phyloP scores from a whole-genome alignment of 2,329 filamentous ascomycete species.

The Ceratocystiopsis brevicomis region DNA sequence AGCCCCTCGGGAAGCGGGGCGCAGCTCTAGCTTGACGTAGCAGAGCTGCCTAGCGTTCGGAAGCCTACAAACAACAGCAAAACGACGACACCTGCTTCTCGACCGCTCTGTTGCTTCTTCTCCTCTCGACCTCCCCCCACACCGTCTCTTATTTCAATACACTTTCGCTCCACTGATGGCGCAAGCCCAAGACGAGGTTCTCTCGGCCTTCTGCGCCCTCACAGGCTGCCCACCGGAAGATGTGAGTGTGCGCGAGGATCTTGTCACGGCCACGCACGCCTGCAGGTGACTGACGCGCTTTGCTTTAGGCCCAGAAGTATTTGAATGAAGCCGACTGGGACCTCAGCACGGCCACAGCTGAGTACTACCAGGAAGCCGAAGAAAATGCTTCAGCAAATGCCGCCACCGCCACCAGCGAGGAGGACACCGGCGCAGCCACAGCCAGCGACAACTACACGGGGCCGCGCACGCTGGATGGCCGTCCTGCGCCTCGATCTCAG shows the following conservation, averaged over 20 bases:
- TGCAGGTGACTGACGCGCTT: too few species aligned
- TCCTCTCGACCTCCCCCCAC: too few species aligned
- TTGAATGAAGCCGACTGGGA: slow-evolving; percentile 49
- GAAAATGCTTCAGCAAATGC: slow-evolving; percentile 27
- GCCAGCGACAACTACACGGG: slow-evolving; percentile 28
- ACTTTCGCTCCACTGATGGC: too few species aligned
- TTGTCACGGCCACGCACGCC: too few species aligned
- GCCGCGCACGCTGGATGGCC: slow-evolving; percentile 42
- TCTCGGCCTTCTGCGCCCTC: slow-evolving; percentile 7
- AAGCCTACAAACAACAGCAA: too few species aligned
- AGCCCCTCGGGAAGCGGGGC: not conserved
- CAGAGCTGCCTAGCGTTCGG: too few species aligned
- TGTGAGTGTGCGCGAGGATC: not conserved
- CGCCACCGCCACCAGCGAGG: slow-evolving; percentile 23
- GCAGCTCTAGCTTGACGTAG: not conserved
- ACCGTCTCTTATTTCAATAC: too few species aligned
- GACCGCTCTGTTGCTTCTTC: too few species aligned
- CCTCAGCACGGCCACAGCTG: slow-evolving; percentile 39
- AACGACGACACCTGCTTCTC: too few species aligned
- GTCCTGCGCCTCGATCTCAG: slow-evolving; percentile 30
- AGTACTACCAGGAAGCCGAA: slow-evolving; percentile 41
- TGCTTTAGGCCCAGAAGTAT: slow-evolving; percentile 42
- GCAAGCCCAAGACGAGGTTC: slow-evolving; percentile 5
- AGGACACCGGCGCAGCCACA: slow-evolving; percentile 17
- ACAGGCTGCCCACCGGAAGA: slow-evolving; percentile 6